Base-by-base conservation (phyloP, 495 filamentous ascomycete genomes). In the Coniosporium apollinis region DNA sequence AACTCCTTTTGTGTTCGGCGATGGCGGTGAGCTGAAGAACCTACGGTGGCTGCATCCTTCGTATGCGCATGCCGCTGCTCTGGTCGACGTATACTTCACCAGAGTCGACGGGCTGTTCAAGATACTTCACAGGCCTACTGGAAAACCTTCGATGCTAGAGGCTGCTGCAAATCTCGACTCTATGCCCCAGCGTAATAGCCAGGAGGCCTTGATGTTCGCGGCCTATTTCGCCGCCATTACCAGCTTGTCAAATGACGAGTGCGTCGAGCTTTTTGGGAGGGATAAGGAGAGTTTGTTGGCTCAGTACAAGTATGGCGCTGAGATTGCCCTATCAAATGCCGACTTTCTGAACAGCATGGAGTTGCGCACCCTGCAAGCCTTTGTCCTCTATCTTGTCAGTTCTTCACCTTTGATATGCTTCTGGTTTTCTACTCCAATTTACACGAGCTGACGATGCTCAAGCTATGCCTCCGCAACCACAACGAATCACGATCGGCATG, bases 191-290 rank as follows among this genome's bases (percentile, higher is more conserved):
- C 7, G 18, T 26, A 2, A 42, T 40, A 31, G 24, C 41, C 18
- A 36, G 8, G 47, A 50, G 19, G 47, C 46, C 9, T 30, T 50
- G 19, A 24, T 50, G 11, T 50, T 45, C 29, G 36, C 41, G 18
- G 35, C 45, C 3, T 50, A 47, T 24, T 42, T 44, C 28, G 44
- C 45, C 21, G 44, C 44, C 13, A 28, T 43, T 8, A 20, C 32
- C 1, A 25, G 38, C 3, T 34, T 47, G 30, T 33, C 17, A 5
- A 41, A 47, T 3, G 38, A 38, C 10, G 40, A 50, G 20, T 47
- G 45, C 36, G 9, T 34, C 9, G 16, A 33, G 22, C 5, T 28
- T 5, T 19, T 47, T n/a, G 38, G 26, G 4, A 29, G 42, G 21
- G 15, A 25, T 7, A 30, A 29, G 14, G 11, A 19, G 2, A 10